These are phyloP conservation scores for Beauveria bassiana DNA, from an alignment of 2,329 filamentous ascomycete species.

Conservation along the genomic window DNA sequence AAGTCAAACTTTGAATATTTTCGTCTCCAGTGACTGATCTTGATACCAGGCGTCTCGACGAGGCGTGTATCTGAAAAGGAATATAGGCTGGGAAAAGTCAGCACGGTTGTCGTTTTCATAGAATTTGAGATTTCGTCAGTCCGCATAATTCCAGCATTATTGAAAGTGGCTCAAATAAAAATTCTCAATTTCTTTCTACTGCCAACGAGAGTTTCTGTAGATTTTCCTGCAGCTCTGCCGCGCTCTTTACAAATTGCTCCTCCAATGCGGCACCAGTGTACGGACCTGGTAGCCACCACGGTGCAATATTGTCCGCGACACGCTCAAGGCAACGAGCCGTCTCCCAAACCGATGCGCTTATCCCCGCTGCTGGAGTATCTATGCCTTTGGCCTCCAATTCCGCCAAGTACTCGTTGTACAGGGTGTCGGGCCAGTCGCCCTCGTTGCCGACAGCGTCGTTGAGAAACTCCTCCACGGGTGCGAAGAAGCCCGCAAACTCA, in stretches of 20 bases:
- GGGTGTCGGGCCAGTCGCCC: constrained; percentile 3
- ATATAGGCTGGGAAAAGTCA: too few species aligned
- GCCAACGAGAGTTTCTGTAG: not conserved
- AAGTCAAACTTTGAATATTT: too few species aligned
- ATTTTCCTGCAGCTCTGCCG: not conserved
- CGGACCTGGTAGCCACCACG: constrained; percentile 12
- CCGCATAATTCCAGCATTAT: too few species aligned
- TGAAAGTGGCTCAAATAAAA: too few species aligned
- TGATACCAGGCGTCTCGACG: too few species aligned
- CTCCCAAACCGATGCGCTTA: constrained; percentile 1
- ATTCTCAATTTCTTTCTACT: too few species aligned
- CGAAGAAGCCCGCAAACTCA: constrained; percentile 20
- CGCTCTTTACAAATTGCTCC: not conserved
- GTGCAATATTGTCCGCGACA: constrained; percentile 10
- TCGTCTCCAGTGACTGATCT: too few species aligned
- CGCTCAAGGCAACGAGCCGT: not conserved
- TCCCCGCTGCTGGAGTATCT: not conserved
- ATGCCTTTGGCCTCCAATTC: constrained; percentile 4
- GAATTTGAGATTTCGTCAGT: too few species aligned
- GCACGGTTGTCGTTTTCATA: too few species aligned
- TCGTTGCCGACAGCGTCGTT: constrained; percentile 9
- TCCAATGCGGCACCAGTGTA: not conserved
- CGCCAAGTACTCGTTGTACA: not conserved
- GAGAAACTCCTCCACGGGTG: constrained; percentile 16
- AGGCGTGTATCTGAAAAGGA: too few species aligned